These are phyloP conservation scores for Gaultheria prostrata DNA, from an alignment of 148 eudicot species.

Conservation along the genomic window DNA sequence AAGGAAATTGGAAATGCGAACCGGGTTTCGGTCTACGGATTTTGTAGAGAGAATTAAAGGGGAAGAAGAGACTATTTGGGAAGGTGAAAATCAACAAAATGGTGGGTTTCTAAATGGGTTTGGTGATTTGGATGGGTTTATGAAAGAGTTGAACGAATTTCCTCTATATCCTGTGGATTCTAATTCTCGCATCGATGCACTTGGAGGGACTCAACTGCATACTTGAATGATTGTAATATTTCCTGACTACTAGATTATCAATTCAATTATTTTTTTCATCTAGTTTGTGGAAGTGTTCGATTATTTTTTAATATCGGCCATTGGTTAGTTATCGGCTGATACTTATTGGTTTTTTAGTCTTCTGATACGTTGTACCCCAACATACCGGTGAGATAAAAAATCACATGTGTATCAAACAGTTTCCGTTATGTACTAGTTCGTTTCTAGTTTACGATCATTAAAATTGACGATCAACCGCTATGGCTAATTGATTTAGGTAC, in stretches of 20 bases:
- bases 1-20: background rate
- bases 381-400: too few relatives aligned
- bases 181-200: background rate
- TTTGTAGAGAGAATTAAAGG: background rate
- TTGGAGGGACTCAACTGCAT: background rate
- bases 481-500: too few relatives aligned
- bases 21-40: background rate
- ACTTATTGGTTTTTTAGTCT: too few relatives aligned
- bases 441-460: too few relatives aligned
- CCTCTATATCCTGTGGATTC: background rate
- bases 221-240: background rate
- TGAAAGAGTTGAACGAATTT: slow-evolving; percentile 7
- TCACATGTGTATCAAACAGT: too few relatives aligned
- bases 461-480: too few relatives aligned
- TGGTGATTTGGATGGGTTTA: slow-evolving; percentile 1
- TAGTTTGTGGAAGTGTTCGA: background rate
- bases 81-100: background rate
- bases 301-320: too few relatives aligned
- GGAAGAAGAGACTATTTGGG: background rate
- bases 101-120: slow-evolving; percentile 6
- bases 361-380: too few relatives aligned
- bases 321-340: too few relatives aligned
- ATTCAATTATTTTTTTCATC: background rate
- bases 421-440: too few relatives aligned
- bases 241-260: background rate